Evolutionary conservation across 2,329 filamentous ascomycete genomes (phyloP).

Genomic region (Graphilbum sp.): DNA sequence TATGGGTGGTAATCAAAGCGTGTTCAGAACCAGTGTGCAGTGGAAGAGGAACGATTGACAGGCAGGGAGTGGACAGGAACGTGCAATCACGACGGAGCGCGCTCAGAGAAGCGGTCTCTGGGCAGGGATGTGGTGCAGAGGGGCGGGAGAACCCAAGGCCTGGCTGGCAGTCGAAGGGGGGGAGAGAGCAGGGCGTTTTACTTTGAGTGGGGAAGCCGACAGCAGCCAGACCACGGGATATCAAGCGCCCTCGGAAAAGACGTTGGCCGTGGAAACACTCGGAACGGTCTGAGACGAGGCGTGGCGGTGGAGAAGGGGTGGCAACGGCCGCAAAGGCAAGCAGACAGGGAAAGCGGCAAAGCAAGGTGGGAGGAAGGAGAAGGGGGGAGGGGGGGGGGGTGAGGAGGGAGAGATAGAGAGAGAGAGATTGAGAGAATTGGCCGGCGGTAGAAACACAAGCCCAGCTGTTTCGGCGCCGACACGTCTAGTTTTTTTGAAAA

Average conservation of each 20-base stretch:
- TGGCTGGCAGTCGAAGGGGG: too few relatives aligned
- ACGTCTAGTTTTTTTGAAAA: slow-evolving; percentile 1
- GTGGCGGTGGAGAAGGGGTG: not conserved
- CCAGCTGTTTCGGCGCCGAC: slow-evolving; percentile 9
- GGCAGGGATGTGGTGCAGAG: too few relatives aligned
- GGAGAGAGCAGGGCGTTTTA: too few relatives aligned
- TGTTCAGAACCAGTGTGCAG: too few relatives aligned
- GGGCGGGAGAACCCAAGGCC: too few relatives aligned
- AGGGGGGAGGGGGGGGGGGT: not conserved
- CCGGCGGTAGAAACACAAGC: not conserved
- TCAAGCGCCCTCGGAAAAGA: not conserved
- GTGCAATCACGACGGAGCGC: too few relatives aligned
- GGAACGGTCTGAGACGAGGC: slow-evolving; percentile 7
- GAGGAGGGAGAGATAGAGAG: not conserved
- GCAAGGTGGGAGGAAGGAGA: not conserved
- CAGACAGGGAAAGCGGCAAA: not conserved
- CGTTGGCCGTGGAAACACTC: not conserved
- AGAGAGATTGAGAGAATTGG: not conserved
- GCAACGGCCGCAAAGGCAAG: not conserved
- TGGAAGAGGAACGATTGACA: too few relatives aligned
- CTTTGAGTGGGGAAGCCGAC: not conserved
- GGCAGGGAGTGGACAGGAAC: too few relatives aligned
- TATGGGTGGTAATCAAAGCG: too few relatives aligned
- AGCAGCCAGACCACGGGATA: not conserved
- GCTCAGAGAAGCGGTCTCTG: too few relatives aligned